Conservation (phyloP, 2,329 filamentous ascomycete genomes). For the Aspergillus tamarii region DNA sequence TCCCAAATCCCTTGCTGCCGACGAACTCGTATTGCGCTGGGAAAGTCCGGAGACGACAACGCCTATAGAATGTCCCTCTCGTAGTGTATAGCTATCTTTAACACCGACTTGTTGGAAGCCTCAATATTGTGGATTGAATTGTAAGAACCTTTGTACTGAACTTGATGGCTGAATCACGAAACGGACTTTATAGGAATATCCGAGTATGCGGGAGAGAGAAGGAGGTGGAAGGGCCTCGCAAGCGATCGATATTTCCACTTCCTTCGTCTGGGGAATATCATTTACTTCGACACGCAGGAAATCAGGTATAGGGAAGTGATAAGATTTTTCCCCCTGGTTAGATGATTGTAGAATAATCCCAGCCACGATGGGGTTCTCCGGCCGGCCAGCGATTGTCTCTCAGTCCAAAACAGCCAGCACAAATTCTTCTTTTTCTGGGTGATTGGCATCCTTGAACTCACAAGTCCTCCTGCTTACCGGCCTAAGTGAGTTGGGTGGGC, state of each 20-base stretch:
- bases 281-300: not conserved
- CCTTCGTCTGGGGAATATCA: not conserved
- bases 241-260: not conserved
- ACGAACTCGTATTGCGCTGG: no score
- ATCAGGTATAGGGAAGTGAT: not conserved
- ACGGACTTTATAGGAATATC: not conserved
- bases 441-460: no score
- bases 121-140: not conserved
- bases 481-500: no score
- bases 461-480: no score
- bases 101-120: not conserved
- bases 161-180: not conserved
- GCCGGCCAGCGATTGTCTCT: not conserved
- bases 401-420: not conserved
- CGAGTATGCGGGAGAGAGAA: no score
- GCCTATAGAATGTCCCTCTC: no score
- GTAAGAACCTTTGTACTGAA: not conserved
- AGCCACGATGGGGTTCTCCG: not conserved
- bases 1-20: no score
- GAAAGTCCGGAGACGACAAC: no score
- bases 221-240: not conserved
- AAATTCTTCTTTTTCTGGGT: not conserved
- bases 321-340: not conserved
- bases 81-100: not conserved
- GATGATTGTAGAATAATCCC: not conserved